Evolutionary conservation across 2,329 filamentous ascomycete species (phyloP).

Genomic region (Cadophora luteo-olivacea): DNA sequence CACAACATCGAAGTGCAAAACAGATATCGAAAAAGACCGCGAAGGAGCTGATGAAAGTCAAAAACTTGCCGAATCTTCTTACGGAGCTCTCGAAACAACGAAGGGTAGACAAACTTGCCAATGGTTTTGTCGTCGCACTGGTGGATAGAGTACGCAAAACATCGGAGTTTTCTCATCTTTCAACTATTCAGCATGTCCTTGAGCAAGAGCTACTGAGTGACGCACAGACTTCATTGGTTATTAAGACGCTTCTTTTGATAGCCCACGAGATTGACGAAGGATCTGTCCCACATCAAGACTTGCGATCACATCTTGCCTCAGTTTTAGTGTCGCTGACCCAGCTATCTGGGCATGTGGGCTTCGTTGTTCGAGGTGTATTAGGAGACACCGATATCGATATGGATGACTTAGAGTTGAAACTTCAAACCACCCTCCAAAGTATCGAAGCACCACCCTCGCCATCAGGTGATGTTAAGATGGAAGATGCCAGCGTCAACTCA

Average conservation of each 20-base stretch:
- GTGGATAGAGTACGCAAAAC: conserved; percentile 67
- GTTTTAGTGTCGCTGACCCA: conserved; percentile 72
- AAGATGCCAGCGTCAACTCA: conserved; percentile 45
- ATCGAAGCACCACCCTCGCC: conserved; percentile 55
- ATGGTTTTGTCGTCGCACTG: conserved; percentile 72
- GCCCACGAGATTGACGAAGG: conserved; percentile 63
- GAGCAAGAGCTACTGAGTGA: conserved; percentile 65
- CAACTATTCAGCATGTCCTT: conserved; percentile 66
- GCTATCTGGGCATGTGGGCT: conserved; percentile 61
- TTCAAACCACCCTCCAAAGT: conserved; percentile 73
- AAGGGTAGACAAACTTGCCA: conserved; percentile 72
- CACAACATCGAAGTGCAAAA: conserved; percentile 76
- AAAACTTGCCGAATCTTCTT: conserved; percentile 64
- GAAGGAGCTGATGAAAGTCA: conserved; percentile 70
- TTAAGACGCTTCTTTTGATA: conserved; percentile 68
- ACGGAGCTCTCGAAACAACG: conserved; percentile 68
- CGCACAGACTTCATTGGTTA: conserved; percentile 67
- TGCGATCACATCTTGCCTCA: conserved; percentile 69
- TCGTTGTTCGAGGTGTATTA: conserved; percentile 71
- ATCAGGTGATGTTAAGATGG: conserved; percentile 60
- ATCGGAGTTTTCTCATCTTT: conserved; percentile 61
- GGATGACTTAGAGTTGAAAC: conserved; percentile 74
- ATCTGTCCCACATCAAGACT: conserved; percentile 59
- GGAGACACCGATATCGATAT: conserved; percentile 74
- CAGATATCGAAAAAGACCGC: conserved; percentile 74